Evolutionary conservation across 495 filamentous ascomycete genomes (phyloP).

Genomic region (Penicillium turbatum): DNA sequence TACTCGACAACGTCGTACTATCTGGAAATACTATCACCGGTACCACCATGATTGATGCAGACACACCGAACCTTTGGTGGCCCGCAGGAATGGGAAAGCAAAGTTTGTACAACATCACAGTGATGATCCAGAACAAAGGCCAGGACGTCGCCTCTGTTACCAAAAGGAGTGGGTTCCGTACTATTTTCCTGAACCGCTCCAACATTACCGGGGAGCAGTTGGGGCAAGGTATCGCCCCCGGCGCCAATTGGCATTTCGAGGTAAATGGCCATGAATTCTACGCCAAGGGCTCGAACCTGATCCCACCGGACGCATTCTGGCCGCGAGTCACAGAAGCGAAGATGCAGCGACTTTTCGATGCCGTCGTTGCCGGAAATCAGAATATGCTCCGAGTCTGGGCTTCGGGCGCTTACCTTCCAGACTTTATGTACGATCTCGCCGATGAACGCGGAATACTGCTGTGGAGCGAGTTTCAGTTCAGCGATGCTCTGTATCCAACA

Average conservation of each 20-base stretch:
- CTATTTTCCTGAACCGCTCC: constrained; percentile 59
- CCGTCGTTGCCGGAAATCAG: constrained; percentile 55
- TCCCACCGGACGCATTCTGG: constrained; percentile 66
- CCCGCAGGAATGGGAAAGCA: constrained; percentile 56
- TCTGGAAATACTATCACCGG: constrained; percentile 51
- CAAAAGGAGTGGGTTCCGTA: constrained; percentile 61
- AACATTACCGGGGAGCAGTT: constrained; percentile 56
- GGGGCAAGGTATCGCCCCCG: constrained; percentile 55
- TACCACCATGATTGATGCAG: constrained; percentile 36
- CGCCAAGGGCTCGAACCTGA: constrained; percentile 63
- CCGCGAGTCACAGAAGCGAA: constrained; percentile 52
- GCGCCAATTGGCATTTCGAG: constrained; percentile 67
- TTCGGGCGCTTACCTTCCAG: constrained; percentile 58
- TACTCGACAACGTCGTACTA: constrained; percentile 41
- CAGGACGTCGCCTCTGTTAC: constrained; percentile 44
- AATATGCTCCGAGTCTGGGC: constrained; percentile 71
- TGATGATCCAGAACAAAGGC: constrained; percentile 39
- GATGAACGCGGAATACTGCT: constrained; percentile 62
- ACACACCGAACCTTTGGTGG: constrained; percentile 60
- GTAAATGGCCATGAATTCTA: constrained; percentile 66
- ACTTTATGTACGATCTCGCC: constrained; percentile 66
- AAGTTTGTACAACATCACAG: constrained; percentile 54
- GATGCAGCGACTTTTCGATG: constrained; percentile 53
- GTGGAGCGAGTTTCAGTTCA: constrained; percentile 67
- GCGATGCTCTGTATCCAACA: constrained; percentile 59